phyloP scores from a whole-genome alignment of 495 filamentous ascomycete species.

The Cetradonia linearis region DNA sequence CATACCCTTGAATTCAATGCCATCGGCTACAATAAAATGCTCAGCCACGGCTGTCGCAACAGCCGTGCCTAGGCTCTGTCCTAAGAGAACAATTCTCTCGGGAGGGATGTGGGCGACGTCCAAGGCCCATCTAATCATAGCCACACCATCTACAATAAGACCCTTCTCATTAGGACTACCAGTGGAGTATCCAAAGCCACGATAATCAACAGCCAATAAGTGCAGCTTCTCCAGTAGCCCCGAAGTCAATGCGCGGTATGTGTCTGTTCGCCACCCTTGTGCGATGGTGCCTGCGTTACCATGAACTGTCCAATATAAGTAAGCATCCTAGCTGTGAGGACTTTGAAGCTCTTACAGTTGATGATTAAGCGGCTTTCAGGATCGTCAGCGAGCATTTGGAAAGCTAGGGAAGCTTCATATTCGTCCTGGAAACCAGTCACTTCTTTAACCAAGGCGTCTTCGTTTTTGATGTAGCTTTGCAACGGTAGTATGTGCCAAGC shows the following conservation, averaged over 20 bases:
- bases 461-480: slow-evolving; percentile 41
- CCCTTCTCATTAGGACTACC: slow-evolving; percentile 74
- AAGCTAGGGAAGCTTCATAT: slow-evolving; percentile 37
- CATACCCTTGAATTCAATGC: slow-evolving; percentile 51
- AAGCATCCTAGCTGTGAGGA: not conserved
- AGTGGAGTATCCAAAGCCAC: slow-evolving; percentile 75
- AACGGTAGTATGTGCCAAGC: slow-evolving; percentile 54
- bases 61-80: slow-evolving; percentile 83
- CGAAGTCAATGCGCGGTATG: slow-evolving; percentile 38
- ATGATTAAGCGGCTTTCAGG: slow-evolving; percentile 48
- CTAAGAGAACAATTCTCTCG: slow-evolving; percentile 66
- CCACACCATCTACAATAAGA: slow-evolving; percentile 66
- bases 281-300: slow-evolving; percentile 46
- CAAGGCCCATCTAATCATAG: slow-evolving; percentile 59
- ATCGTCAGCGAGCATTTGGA: slow-evolving; percentile 44
- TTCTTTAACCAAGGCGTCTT: slow-evolving; percentile 37
- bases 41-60: slow-evolving; percentile 64
- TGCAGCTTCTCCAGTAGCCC: slow-evolving; percentile 37
- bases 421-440: slow-evolving; percentile 34
- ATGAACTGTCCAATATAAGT: slow-evolving; percentile 28
- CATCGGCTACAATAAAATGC: slow-evolving; percentile 37
- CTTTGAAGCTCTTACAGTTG: slow-evolving; percentile 36
- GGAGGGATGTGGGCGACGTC: slow-evolving; percentile 51
- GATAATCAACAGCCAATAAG: slow-evolving; percentile 71
- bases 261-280: slow-evolving; percentile 41